Base-by-base conservation (phyloP, 371 early-diverging fungal species). In the Saksenaea vasiformis region DNA sequence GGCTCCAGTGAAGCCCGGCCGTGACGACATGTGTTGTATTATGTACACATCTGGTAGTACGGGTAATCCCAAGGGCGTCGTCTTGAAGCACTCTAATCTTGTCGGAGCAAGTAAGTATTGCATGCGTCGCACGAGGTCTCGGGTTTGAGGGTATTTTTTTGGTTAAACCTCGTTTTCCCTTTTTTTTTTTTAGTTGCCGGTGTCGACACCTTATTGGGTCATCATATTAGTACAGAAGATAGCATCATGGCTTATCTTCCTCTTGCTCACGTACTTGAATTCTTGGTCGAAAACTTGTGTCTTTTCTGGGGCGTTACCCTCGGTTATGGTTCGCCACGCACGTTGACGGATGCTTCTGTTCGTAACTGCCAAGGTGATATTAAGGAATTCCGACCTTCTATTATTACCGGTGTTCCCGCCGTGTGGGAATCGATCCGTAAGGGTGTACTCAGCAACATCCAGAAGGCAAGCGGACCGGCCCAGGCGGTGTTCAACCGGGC, bases 31-130 rank as follows among this genome's bases (percentile, higher is more conserved):
- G 57, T 89, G 91, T 61, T 79, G 91, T 79, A 85, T 93, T 59
- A 90, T 90, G 84, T 93, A 91, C 68, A 93, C 93, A 22, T 88
- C 88, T 65, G 93, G 93, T 35, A 74, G 77, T 41, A 88, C 90
- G 22, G 92, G 93, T 51, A 77, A 73, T 15, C 87, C 87, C 62
- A 87, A 87, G 66, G 87, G 88, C 56, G 87, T 87, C 8, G 66
- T 85, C 7, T 68, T 87, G 54, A 69, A 69, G 56, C 85, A 86
- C 60, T 68, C 72, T 14, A 87, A 90, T 60, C 65, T 95, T 43
- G 80, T 93, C 58, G 84, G 67, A 38, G 77, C 73, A n/a, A 69
- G 77, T 73, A 71, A 68, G 67, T 58, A 17, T n/a, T n/a, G 27
- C 56, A 31, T 55, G 27, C 28, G 17, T 53, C 19, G 27, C 15